Percentiles rank a stretch among this genome's conserved stretches.
Conservation (phyloP, 495 filamentous ascomycete genomes). For the Astrothelium subdiscretum region DNA sequence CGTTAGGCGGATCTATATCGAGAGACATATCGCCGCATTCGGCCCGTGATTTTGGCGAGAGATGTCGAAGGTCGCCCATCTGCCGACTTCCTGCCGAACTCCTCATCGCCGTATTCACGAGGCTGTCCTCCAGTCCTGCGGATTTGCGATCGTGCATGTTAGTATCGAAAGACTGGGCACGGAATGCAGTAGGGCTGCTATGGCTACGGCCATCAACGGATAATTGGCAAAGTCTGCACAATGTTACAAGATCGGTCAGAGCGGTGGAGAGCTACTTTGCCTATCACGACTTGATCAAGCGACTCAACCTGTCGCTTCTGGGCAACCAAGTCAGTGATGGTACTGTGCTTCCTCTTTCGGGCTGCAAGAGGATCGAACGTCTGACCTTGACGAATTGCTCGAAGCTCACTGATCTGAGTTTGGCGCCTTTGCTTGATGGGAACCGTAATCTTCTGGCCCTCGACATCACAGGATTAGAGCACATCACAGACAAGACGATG, state of each 20-base stretch:
- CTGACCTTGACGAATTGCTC: conserved; percentile 87
- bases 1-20: conserved; percentile 42
- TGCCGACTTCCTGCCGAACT: conserved; percentile 84
- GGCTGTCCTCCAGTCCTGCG: conserved; percentile 50
- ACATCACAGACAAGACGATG: conserved; percentile 76
- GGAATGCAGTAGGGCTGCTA: conserved; percentile 81
- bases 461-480: conserved; percentile 71
- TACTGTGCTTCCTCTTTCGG: conserved; percentile 65
- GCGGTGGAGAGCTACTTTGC: conserved; percentile 60
- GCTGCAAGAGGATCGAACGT: conserved; percentile 86
- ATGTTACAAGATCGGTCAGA: conserved; percentile 65
- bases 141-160: conserved; percentile 85
- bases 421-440: conserved; percentile 66
- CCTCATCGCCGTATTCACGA: conserved; percentile 82
- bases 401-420: conserved; percentile 68
- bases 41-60: conserved; percentile 46
- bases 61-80: conserved; percentile 55
- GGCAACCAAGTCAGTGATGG: conserved; percentile 74
- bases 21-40: conserved; percentile 19
- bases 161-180: conserved; percentile 84
- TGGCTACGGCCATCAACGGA: conserved; percentile 92
- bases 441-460: conserved; percentile 78
- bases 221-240: conserved; percentile 65
- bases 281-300: conserved; percentile 78
- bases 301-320: conserved; percentile 77